Conservation (phyloP, 2,329 filamentous ascomycete species). For the Laburnicola sp. region DNA sequence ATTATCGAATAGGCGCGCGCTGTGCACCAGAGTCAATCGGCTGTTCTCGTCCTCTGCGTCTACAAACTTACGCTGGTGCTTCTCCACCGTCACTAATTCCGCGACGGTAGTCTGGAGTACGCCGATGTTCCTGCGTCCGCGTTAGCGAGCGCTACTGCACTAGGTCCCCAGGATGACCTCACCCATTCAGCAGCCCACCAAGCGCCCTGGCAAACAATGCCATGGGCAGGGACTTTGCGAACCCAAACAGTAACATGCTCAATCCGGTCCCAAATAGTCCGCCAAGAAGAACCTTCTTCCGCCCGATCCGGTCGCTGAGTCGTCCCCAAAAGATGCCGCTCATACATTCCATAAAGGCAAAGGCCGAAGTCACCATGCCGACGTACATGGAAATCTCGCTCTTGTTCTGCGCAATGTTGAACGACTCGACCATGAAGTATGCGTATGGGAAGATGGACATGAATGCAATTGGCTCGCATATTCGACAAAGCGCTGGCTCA, state of each 20-base stretch:
- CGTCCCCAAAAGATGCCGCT: slow-evolving; percentile 92
- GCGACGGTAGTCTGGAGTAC: slow-evolving; percentile 94
- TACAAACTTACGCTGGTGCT: slow-evolving; percentile 75
- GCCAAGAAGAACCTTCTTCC: slow-evolving; percentile 87
- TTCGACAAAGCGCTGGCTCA: slow-evolving; percentile 88
- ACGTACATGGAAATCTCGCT: slow-evolving; percentile 87
- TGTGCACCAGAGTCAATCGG: slow-evolving; percentile 45
- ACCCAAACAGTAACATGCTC: slow-evolving; percentile 91
- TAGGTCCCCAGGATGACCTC: slow-evolving; percentile 47
- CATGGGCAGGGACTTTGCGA: slow-evolving; percentile 77
- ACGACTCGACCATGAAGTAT: slow-evolving; percentile 95
- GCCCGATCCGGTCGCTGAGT: slow-evolving; percentile 86
- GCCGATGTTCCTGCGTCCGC: slow-evolving; percentile 74
- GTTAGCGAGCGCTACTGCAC: slow-evolving; percentile 33
- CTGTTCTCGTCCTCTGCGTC: slow-evolving; percentile 5
- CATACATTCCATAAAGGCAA: slow-evolving; percentile 93
- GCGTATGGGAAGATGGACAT: slow-evolving; percentile 99
- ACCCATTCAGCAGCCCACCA: slow-evolving; percentile 91
- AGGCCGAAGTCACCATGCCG: slow-evolving; percentile 93
- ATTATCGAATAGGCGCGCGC: slow-evolving; percentile 95
- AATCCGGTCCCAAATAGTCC: slow-evolving; percentile 89
- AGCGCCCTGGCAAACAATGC: slow-evolving; percentile 86
- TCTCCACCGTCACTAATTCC: slow-evolving; percentile 88
- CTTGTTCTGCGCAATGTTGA: slow-evolving; percentile 77
- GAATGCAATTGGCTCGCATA: slow-evolving; percentile 98